Evolutionary conservation across 805 yeast genomes (phyloP).

Genomic region (Starmerella davenportii): DNA sequence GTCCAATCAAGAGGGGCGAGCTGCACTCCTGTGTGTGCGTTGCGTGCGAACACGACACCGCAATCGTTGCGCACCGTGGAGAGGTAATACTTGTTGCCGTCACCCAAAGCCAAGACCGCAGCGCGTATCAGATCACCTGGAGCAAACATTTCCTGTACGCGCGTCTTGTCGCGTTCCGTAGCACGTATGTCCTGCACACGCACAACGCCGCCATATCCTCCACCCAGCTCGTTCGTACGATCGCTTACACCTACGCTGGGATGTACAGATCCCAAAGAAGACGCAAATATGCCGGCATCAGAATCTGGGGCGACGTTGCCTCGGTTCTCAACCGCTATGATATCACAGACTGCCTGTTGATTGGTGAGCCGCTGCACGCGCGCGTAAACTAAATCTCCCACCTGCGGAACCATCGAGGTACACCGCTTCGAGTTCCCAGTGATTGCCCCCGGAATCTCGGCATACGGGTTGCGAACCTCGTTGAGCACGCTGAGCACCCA

Average conservation of each 20-base stretch:
- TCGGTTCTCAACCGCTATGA: slow-evolving; percentile 46
- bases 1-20: slow-evolving; percentile 93
- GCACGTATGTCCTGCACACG: slow-evolving; percentile 78
- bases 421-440: slow-evolving; percentile 12
- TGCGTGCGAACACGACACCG: slow-evolving; percentile 81
- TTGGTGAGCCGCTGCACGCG: slow-evolving; percentile 47
- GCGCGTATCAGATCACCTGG: slow-evolving; percentile 93
- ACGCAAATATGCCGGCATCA: slow-evolving; percentile 45
- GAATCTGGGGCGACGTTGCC: slow-evolving; percentile 40
- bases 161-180: slow-evolving; percentile 77
- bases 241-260: slow-evolving; percentile 16
- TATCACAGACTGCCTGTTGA: slow-evolving; percentile 64
- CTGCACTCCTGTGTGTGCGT: slow-evolving; percentile 46
- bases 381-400: slow-evolving; percentile 66
- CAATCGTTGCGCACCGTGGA: slow-evolving; percentile 79
- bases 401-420: slow-evolving; percentile 41
- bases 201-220: slow-evolving; percentile 71
- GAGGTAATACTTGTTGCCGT: slow-evolving; percentile 77
- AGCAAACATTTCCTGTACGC: slow-evolving; percentile 55
- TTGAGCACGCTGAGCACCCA: slow-evolving; percentile 17
- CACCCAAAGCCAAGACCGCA: slow-evolving; percentile 66
- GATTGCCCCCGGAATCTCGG: slow-evolving; percentile 5
- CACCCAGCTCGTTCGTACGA: slow-evolving; percentile 45
- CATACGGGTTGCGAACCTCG: slow-evolving; percentile 16
- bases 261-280: slow-evolving; percentile 18